A percentile compares a stretch with the other conserved stretches of the same genome.
Evolutionary conservation across 257 asterid genomes (phyloP).

Genomic region (Scutellaria barbata): DNA sequence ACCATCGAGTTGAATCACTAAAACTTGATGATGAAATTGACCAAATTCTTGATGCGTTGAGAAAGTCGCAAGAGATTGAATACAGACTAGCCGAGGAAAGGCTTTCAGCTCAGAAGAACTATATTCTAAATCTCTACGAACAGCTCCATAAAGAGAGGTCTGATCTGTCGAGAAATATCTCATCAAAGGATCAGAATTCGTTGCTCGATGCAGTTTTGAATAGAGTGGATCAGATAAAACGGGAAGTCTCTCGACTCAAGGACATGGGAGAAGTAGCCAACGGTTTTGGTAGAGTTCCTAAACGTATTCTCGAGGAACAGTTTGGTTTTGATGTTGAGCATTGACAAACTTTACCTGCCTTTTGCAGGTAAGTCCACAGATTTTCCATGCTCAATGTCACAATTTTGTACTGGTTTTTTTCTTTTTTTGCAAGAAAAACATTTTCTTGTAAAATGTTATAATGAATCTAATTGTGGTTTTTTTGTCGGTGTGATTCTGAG

Average conservation of each 20-base stretch:
- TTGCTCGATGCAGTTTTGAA: slow-evolving; percentile 43
- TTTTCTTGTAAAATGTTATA: slow-evolving; percentile 8
- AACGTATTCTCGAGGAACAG: slow-evolving; percentile 55
- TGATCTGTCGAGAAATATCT: slow-evolving; percentile 40
- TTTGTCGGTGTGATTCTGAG: background rate
- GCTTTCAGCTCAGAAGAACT: slow-evolving; percentile 56
- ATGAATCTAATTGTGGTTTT: background rate
- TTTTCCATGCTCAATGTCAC: slow-evolving; percentile 27
- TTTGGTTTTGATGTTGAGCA: slow-evolving; percentile 50
- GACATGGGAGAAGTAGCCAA: slow-evolving; percentile 67
- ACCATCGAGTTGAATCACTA: slow-evolving; percentile 54
- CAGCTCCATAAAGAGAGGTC: slow-evolving; percentile 61
- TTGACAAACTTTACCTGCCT: slow-evolving; percentile 27
- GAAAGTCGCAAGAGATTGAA: slow-evolving; percentile 63
- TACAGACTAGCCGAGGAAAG: slow-evolving; percentile 60
- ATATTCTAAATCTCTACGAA: slow-evolving; percentile 52
- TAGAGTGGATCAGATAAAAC: slow-evolving; percentile 54
- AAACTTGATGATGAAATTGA: slow-evolving; percentile 62
- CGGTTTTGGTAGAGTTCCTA: slow-evolving; percentile 74
- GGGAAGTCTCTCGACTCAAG: slow-evolving; percentile 52
- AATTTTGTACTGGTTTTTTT: slow-evolving; percentile 31
- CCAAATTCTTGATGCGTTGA: slow-evolving; percentile 47
- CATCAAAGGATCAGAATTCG: slow-evolving; percentile 41
- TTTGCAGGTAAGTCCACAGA: slow-evolving; percentile 12
- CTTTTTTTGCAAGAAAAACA: slow-evolving; percentile 16